Evolutionary conservation across 2,329 filamentous ascomycete species (phyloP).

Genomic region (Aureobasidium melanogenum): DNA sequence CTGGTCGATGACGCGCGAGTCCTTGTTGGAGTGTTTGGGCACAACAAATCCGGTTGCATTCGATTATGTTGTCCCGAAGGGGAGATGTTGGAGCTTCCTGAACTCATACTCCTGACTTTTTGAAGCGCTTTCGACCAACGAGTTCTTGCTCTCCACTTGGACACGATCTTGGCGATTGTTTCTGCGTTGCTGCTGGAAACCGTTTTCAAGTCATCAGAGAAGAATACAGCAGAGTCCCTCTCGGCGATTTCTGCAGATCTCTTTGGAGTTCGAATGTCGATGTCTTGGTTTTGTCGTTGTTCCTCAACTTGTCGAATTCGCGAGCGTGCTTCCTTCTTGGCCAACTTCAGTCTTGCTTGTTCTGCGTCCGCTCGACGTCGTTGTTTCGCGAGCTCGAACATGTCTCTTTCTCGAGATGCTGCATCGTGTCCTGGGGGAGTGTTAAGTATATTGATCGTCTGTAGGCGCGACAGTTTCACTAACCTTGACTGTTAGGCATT

Average conservation of each 20-base stretch:
- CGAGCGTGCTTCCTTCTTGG: neutral
- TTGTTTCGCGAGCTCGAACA: neutral
- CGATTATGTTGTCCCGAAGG: neutral
- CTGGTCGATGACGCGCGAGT: neutral
- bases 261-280: neutral
- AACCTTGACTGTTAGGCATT: neutral
- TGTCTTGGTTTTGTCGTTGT: neutral
- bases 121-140: neutral
- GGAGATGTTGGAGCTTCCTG: neutral
- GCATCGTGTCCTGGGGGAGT: neutral
- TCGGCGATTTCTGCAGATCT: neutral
- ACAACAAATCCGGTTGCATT: neutral
- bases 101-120: neutral
- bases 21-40: neutral
- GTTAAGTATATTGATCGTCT: neutral
- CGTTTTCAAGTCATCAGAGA: neutral
- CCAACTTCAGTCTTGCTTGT: slow-evolving; percentile 4
- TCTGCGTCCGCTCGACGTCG: neutral
- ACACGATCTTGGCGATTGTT: neutral
- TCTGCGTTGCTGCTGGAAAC: neutral
- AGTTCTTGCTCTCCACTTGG: slow-evolving; percentile 1
- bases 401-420: neutral
- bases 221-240: neutral
- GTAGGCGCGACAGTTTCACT: neutral
- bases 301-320: neutral